These are phyloP conservation scores for Ogataea ramenticola DNA, from an alignment of 805 yeast genomes.

Conservation along the genomic window DNA sequence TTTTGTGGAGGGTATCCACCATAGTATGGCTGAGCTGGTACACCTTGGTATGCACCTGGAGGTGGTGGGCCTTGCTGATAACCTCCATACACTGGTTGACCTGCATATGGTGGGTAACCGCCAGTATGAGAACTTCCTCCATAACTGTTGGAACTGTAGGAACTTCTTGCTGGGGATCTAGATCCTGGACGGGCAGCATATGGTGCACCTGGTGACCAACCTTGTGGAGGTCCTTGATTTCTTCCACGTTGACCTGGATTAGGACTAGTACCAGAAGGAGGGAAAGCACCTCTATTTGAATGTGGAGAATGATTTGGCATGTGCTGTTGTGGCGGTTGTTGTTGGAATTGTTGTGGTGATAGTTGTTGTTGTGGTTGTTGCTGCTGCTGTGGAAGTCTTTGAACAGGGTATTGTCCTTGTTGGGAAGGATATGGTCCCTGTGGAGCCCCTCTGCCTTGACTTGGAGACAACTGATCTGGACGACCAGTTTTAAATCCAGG, in stretches of 20 bases:
- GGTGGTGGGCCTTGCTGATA: neutral
- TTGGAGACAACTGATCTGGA: neutral
- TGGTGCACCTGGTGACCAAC: neutral
- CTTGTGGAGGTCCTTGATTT: neutral
- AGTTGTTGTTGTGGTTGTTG: constrained; percentile 2
- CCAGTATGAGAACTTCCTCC: neutral
- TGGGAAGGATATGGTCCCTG: neutral
- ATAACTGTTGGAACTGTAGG: neutral
- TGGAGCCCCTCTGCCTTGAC: neutral
- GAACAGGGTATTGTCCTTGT: too few relatives aligned
- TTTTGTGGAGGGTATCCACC: neutral
- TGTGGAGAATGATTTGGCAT: neutral
- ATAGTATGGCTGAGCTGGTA: neutral
- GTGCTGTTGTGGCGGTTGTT: constrained; percentile 2
- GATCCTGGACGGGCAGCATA: neutral
- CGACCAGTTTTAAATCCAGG: too few relatives aligned
- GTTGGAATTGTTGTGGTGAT: too few relatives aligned
- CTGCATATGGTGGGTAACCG: neutral
- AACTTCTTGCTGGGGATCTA: neutral
- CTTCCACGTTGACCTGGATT: neutral
- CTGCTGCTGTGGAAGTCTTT: constrained; percentile 3
- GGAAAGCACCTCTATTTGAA: neutral
- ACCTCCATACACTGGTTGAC: too few relatives aligned
- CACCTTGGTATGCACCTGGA: neutral
- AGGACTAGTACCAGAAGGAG: constrained; percentile 1